Evolutionary conservation across 2,329 filamentous ascomycete species (phyloP).

Genomic region (Aspergillus fructus): DNA sequence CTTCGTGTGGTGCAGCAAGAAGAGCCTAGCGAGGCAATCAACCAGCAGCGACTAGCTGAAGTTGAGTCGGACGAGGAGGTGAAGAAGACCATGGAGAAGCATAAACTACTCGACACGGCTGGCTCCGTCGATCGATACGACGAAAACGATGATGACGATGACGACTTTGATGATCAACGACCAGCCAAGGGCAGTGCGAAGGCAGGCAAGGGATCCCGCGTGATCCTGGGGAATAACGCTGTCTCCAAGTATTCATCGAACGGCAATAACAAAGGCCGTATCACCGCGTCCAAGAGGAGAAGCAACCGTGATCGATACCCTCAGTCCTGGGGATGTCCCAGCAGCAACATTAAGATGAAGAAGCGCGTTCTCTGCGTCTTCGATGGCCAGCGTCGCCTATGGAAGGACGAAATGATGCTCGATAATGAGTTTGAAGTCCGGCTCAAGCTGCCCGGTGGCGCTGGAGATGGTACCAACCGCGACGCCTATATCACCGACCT

Average conservation of each 20-base stretch:
- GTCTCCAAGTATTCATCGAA: slow-evolving; percentile 38
- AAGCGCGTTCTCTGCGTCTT: slow-evolving; percentile 94
- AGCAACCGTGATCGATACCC: slow-evolving; percentile 95
- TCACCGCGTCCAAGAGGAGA: slow-evolving; percentile 62
- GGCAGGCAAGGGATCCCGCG: slow-evolving; percentile 52
- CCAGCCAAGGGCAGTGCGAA: slow-evolving; percentile 51
- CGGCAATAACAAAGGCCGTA: slow-evolving; percentile 67
- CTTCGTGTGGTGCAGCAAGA: slow-evolving; percentile 62
- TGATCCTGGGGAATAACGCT: slow-evolving; percentile 50
- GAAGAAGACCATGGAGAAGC: slow-evolving; percentile 58
- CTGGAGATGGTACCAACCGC: slow-evolving; percentile 78
- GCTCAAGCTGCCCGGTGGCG: slow-evolving; percentile 71
- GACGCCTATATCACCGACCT: slow-evolving; percentile 87
- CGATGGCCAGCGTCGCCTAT: slow-evolving; percentile 80
- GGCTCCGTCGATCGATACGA: slow-evolving; percentile 52
- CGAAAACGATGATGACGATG: slow-evolving; percentile 53
- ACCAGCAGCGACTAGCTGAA: slow-evolving; percentile 55
- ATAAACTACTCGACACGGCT: slow-evolving; percentile 52
- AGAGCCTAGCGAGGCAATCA: slow-evolving; percentile 58
- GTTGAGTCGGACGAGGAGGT: slow-evolving; percentile 61
- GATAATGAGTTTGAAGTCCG: slow-evolving; percentile 93
- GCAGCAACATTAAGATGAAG: slow-evolving; percentile 96
- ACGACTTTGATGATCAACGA: slow-evolving; percentile 55
- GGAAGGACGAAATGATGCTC: slow-evolving; percentile 99
- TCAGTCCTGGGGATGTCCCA: slow-evolving; percentile 86